Base-by-base conservation (phyloP, 2,329 filamentous ascomycete genomes). In the Pseudocercospora cruenta region DNA sequence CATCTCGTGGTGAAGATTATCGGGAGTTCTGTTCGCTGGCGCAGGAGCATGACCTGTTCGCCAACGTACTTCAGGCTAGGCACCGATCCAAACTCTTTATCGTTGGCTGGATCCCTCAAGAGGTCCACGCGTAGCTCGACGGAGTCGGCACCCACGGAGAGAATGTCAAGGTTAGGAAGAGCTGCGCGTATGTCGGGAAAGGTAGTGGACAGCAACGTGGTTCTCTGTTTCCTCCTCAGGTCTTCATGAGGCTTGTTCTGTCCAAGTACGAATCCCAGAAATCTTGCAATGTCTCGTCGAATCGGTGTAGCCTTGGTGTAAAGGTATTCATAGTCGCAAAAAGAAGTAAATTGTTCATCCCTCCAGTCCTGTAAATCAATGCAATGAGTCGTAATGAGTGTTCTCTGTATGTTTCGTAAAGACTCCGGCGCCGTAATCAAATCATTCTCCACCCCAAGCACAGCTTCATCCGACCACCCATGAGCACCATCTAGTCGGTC, bases 1-100 rank as follows among this genome's bases (percentile, higher is more conserved):
- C 92, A 95, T 71, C 93, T 85, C 0, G 91, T 94, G 0, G 93
- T 96, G 76, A 94, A 94, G 64, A 96, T 93, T 75, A 96, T 92
- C n/a, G 93, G 93, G 49, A 96, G 82, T 74, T 96, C 92, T 0
- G 92, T 95, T 69, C 91, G 87, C 78, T 95, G 92, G 24, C 92
- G 88, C 67, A 96, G 80, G 1, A 93, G 81, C 91, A 94, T 94
- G 63, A 96, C 85, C 78, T 96, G 93, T 78, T 94, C 89, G 28
- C 92, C 92, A 9, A 96, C 91, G 78, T 95, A 95, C 75, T 90
- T 90, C 71, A 95, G 78, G 75, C 91, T 94, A 2, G 93, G 91
- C 21, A 95, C 84, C 43, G 85, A 79, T 31, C 86, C 88, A 72
- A 87, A 88, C 1, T 82, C 82, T 7, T 88, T 89, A 72, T 91